Evolutionary conservation across 2,329 filamentous ascomycete genomes (phyloP), one percentile per base, ranked within the genome.

Genomic region (Colletotrichum sp.): DNA sequence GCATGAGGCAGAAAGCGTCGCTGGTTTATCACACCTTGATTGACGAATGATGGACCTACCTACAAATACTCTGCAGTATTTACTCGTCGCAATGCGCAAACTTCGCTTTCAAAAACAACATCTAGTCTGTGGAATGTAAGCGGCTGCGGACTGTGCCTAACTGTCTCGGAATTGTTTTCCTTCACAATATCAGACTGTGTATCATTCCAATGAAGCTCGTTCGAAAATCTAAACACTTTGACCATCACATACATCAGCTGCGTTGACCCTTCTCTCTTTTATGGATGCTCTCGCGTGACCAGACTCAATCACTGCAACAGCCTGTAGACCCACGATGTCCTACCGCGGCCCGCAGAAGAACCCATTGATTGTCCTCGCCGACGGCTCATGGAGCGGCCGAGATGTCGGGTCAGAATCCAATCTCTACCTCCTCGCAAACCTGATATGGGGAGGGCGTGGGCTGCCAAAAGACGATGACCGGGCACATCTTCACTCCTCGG

Each of bases 311-410:
- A 15, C 10, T 15, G 1, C 44, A 21, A 8, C n/a, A 36, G 59
- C 59, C 15, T 10, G n/a, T 3, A 15, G 13, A 34, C 30, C 32
- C 34, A 44, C 18, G 28, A 75, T 75, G 72, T 63, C 72, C 18
- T 72, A 72, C 55, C 68, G 72, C 13, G 52, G 62, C 18, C 62
- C 72, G 3, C 68, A 71, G 34, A 75, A 75, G 69, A 75, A 75
- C 8, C 72, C 72, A 6, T 18, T 75, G 18, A 63, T 72, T 21
- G 36, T 80, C 24, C 72, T 80, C 15, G 74, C 69, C 21, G 79
- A 80, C n/a, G 79, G 79, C 3, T 79, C 77, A 10, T 80, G 79
- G 79, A 76, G 67, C 18, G 79, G 79, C 16, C 77, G 79, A 13
- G 78, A 80, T 49, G 34, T 74, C 2, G 69, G 77, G 2, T 77